These are phyloP conservation scores for Dothiorella sarmentorum DNA, from an alignment of 2,329 filamentous ascomycete genomes.

Conservation along the genomic window DNA sequence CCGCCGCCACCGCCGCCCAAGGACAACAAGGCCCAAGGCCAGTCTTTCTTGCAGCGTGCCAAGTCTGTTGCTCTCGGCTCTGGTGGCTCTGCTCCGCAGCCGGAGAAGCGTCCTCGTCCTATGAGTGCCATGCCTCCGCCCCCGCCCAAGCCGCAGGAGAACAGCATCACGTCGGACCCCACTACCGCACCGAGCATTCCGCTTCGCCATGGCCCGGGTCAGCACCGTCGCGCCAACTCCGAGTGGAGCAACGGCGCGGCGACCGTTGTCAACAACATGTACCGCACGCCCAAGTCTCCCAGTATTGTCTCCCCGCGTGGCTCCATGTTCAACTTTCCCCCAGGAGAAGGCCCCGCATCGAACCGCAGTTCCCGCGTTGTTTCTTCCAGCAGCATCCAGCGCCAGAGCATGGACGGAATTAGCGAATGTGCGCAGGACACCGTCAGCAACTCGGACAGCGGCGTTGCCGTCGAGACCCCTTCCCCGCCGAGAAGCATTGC, in stretches of 20 bases:
- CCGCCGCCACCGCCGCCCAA: constrained; percentile 66
- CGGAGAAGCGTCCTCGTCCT: constrained; percentile 41
- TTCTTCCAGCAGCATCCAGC: constrained; percentile 41
- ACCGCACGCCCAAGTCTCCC: constrained; percentile 56
- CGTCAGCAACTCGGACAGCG: constrained; percentile 31
- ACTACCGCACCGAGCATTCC: constrained; percentile 74
- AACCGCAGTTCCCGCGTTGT: constrained; percentile 53
- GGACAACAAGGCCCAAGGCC: constrained; percentile 48
- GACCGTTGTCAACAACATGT: constrained; percentile 83
- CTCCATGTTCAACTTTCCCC: constrained; percentile 47
- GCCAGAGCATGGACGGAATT: constrained; percentile 35
- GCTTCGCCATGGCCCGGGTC: constrained; percentile 51
- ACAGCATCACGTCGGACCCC: constrained; percentile 53
- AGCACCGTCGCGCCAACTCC: constrained; percentile 44
- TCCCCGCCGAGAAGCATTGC: constrained; percentile 57
- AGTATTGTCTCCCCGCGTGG: constrained; percentile 36
- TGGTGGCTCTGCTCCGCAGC: constrained; percentile 22
- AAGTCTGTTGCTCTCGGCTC: constrained; percentile 55
- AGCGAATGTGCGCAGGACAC: constrained; percentile 23
- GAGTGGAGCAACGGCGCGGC: constrained; percentile 57
- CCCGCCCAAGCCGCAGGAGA: constrained; percentile 22
- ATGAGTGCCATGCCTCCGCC: constrained; percentile 35
- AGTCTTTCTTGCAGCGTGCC: constrained; percentile 57
- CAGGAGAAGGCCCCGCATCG: constrained; percentile 37
- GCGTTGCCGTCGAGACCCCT: constrained; percentile 35